Base-by-base conservation (phyloP, 768 basidiomycete genomes). In the Tulasnella sp. region DNA sequence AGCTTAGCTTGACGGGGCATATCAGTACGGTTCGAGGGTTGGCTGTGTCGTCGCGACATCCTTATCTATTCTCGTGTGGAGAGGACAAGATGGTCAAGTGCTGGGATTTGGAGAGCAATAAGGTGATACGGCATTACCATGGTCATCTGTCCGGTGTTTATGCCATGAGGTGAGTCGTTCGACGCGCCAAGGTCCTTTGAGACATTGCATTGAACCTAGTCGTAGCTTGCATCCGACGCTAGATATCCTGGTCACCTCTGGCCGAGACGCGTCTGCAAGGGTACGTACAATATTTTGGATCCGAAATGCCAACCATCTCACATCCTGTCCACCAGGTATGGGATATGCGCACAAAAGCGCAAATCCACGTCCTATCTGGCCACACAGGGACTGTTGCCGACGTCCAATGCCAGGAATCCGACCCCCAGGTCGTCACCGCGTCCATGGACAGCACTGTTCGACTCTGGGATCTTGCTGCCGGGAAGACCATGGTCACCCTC, bases 71-170 rank as follows among this genome's bases (percentile, higher is more conserved):
- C 70, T 94, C 92, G 5, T 93, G 91, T 63, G 92, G 88, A 53
- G 96, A 99, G 71, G 96, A 99, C 71, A 98, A 99, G 92, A 98
- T 97, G 96, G 96, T 99, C 34, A 98, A 97, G 74, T 98, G 96
- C 66, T 98, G 96, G 96, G 96, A 99, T 67, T 73, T 99, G 51
- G 96, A 99, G 70, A 86, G 88, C 25, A 99, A 99, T 77, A 99
- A 98, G 72, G 94, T 98, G 61, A 99, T 99, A 57, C 81, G 96
- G 19, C 92, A 97, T 71, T 98, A 99, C 68, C 96, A 99, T 69
- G 96, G 96, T 1, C 96, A 99, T 70, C 79, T 96, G 21, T 97
- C 93, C 0, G 96, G 96, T 45, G 93, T 99, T n/a, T 98, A 98
- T 66, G 77, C 92, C 0, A 77, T 98, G 56, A 81, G 71, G 71